phyloP scores from a whole-genome alignment of 148 eudicot species.

The Beta vulgaris region DNA sequence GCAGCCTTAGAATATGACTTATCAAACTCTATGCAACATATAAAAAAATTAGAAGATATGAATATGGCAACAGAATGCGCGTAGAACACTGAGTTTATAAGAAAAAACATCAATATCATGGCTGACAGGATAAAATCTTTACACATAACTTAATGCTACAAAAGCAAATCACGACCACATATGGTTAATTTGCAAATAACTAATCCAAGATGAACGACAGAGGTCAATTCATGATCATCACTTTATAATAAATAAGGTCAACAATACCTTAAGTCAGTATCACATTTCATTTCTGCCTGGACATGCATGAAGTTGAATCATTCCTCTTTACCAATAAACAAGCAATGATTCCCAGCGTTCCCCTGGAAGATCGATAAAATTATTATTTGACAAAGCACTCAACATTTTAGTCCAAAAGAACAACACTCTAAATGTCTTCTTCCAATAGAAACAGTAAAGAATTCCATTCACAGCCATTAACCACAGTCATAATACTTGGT shows the following conservation, averaged over 20 bases:
- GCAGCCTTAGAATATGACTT: not conserved
- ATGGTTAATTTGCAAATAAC: not conserved
- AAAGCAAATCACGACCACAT: constrained; percentile 14
- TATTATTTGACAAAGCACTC: not conserved
- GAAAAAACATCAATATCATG: constrained; percentile 7
- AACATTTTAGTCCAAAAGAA: not conserved
- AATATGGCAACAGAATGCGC: not conserved
- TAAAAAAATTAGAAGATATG: not conserved
- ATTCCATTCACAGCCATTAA: not conserved
- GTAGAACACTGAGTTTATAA: not conserved
- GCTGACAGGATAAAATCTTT: not conserved
- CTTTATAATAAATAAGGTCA: not conserved
- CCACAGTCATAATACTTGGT: not conserved
- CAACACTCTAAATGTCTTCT: not conserved
- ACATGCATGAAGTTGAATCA: constrained; percentile 14
- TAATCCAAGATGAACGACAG: not conserved
- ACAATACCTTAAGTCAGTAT: constrained; percentile 18
- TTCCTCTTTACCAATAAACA: not conserved
- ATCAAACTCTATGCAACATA: not conserved
- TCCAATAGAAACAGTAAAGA: not conserved
- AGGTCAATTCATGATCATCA: constrained; percentile 15
- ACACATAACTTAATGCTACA: constrained; percentile 1
- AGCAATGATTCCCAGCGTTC: not conserved
- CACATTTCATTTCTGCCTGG: not conserved
- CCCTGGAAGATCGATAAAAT: constrained; percentile 14